Evolutionary conservation across 371 early-diverging fungal genomes (phyloP).

Genomic region (Mucor velutinosus): DNA sequence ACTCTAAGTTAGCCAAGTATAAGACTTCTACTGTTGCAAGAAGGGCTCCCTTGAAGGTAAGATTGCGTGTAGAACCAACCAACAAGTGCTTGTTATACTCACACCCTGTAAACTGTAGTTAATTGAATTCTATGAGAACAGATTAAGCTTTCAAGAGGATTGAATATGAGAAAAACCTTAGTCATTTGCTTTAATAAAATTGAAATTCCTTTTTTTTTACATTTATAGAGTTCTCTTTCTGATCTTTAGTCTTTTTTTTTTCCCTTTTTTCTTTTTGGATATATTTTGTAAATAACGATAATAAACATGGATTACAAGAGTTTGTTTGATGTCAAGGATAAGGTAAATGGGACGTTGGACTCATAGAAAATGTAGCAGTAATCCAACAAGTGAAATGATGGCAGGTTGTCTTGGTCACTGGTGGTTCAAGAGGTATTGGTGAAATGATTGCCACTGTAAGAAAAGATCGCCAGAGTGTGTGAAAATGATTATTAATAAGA

Average conservation of each 20-base stretch:
- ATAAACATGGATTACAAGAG: slow-evolving; percentile 41
- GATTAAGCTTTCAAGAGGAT: slow-evolving; percentile 15
- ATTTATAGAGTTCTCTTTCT: background rate
- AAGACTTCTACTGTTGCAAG: slow-evolving; percentile 2
- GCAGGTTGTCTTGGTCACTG: slow-evolving; percentile 83
- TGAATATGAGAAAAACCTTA: slow-evolving; percentile 13
- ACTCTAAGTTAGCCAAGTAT: slow-evolving; percentile 11
- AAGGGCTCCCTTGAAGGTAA: slow-evolving; percentile 14
- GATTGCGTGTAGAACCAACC: too few species aligned
- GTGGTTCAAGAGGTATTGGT: slow-evolving; percentile 77
- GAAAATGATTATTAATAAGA: background rate
- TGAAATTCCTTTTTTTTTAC: background rate
- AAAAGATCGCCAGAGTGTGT: background rate
- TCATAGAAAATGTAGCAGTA: background rate
- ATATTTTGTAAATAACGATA: background rate
- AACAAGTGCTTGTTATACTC: too few species aligned
- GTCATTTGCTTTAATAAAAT: background rate
- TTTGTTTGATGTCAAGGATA: slow-evolving; percentile 76
- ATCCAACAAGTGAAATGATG: background rate
- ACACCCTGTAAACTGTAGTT: slow-evolving; percentile 6
- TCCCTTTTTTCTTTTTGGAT: background rate
- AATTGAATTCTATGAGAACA: slow-evolving; percentile 23
- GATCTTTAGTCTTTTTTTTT: background rate
- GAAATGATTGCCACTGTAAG: slow-evolving; percentile 59
- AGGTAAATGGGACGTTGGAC: background rate